Base-by-base conservation (phyloP, 2,329 filamentous ascomycete genomes). In the Myriosclerotinia duriaeana region DNA sequence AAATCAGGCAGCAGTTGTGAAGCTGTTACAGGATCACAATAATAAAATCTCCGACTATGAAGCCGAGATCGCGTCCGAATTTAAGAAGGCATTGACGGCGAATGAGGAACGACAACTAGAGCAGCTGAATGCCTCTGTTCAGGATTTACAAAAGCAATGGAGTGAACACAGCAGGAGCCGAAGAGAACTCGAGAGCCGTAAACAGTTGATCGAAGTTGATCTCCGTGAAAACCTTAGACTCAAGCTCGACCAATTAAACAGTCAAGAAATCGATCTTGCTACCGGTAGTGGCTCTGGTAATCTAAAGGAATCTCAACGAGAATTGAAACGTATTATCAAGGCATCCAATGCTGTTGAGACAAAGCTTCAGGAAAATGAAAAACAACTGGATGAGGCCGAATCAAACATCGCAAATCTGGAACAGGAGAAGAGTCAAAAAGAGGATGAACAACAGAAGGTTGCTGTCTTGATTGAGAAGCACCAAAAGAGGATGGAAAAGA, bases 401-500 rank as follows among this genome's bases (percentile, higher is more conserved):
- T 72, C 73, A 22, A 76, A 76, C 53, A 77, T 80, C n/a, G 66
- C 73, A 20, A 74, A 71, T 20, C 72, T 80, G 17, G 76, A 78
- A 63, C 78, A 77, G 59, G 78, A 82, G 73, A 89, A 78, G 79
- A 80, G 82, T 0, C 83, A 90, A 69, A 89, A 87, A 73, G 88
- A 93, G 75, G 85, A 89, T 53, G 83, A 87, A 64, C 87, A 93
- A 72, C 88, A 92, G 74, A 90, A 93, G 55, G 84, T 96, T 64
- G 88, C 91, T 3, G 84, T 84, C 63, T 85, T 86, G 44, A 95
- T 98, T 70, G 89, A 94, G 76, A 92, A 89, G 76, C 88, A 94
- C 72, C 92, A 97, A 79, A 93, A 93, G 78, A 86, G 86, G 59
- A 91, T 98, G 83, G 93, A 97, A 76, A 97, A 94, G 82, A 93